phyloP scores from a whole-genome alignment of 2,329 filamentous ascomycete species.

The Neonectria magnoliae region DNA sequence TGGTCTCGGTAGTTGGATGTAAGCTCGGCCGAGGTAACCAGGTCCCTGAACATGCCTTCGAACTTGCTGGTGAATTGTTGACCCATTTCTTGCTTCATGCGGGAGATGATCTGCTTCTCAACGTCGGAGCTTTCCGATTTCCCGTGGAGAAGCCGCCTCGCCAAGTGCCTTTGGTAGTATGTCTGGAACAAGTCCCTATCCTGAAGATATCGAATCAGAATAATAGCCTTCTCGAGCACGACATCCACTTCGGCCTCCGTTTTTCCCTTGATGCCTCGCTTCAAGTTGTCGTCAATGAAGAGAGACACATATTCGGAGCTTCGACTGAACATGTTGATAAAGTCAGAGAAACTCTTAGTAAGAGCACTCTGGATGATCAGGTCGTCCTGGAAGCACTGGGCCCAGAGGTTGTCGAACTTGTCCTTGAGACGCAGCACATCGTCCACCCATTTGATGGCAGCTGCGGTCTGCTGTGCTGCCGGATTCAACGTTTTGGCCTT shows the following conservation, averaged over 20 bases:
- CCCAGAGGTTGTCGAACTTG: slow-evolving; percentile 87
- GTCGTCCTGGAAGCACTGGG: slow-evolving; percentile 77
- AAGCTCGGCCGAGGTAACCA: slow-evolving; percentile 86
- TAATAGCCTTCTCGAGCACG: slow-evolving; percentile 89
- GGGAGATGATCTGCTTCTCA: slow-evolving; percentile 93
- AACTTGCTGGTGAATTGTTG: slow-evolving; percentile 93
- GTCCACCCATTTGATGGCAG: slow-evolving; percentile 95
- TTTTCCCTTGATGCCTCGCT: slow-evolving; percentile 92
- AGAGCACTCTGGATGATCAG: slow-evolving; percentile 82
- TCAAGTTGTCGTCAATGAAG: slow-evolving; percentile 96
- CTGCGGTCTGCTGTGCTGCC: slow-evolving; percentile 81
- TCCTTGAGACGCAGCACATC: slow-evolving; percentile 87
- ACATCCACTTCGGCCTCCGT: slow-evolving; percentile 87
- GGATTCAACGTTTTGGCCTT: slow-evolving; percentile 52
- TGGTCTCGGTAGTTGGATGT: slow-evolving; percentile 80
- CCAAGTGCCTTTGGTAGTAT: slow-evolving; percentile 98
- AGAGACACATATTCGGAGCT: slow-evolving; percentile 93
- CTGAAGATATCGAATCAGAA: slow-evolving; percentile 84
- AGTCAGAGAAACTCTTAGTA: slow-evolving; percentile 87
- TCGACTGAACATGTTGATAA: slow-evolving; percentile 89
- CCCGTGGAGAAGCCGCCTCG: slow-evolving; percentile 84
- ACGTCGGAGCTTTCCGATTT: slow-evolving; percentile 92
- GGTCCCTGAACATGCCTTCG: slow-evolving; percentile 98
- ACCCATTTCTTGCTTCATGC: slow-evolving; percentile 97
- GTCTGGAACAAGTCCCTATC: slow-evolving; percentile 96